Conservation (phyloP, 495 filamentous ascomycete species). For the Tetracladium setigerum region DNA sequence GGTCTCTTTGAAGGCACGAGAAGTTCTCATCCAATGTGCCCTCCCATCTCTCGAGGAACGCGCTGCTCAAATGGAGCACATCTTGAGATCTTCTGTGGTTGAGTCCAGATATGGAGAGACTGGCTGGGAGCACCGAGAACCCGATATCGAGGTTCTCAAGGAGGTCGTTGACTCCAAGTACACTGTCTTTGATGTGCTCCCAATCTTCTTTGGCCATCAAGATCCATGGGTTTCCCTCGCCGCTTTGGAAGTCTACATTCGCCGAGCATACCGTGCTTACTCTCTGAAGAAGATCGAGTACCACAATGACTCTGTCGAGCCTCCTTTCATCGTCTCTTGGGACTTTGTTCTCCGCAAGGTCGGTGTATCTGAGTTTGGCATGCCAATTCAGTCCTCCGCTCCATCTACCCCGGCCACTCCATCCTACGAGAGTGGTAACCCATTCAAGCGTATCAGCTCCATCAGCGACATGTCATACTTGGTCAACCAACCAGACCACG, state of each 20-base stretch:
- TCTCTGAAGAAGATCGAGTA: slow-evolving; percentile 82
- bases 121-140: slow-evolving; percentile 93
- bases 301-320: slow-evolving; percentile 63
- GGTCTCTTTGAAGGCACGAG: slow-evolving; percentile 92
- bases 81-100: slow-evolving; percentile 92
- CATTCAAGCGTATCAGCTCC: slow-evolving; percentile 77
- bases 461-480: slow-evolving; percentile 96
- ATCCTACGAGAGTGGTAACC: slow-evolving; percentile 44
- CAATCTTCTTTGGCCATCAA: slow-evolving; percentile 86
- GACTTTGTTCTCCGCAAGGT: slow-evolving; percentile 92
- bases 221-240: slow-evolving; percentile 95
- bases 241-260: slow-evolving; percentile 91
- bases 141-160: slow-evolving; percentile 77
- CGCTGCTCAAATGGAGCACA: slow-evolving; percentile 95
- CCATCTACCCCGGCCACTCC: slow-evolving; percentile 87
- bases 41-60: slow-evolving; percentile 94
- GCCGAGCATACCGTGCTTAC: slow-evolving; percentile 95
- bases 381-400: slow-evolving; percentile 62
- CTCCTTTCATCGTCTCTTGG: slow-evolving; percentile 82
- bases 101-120: slow-evolving; percentile 96
- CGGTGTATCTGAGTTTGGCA: slow-evolving; percentile 79
- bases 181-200: slow-evolving; percentile 93
- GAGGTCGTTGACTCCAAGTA: slow-evolving; percentile 98
- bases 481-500: slow-evolving; percentile 53
- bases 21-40: slow-evolving; percentile 93